Base-by-base conservation (phyloP, 371 early-diverging fungal species). In the Mortierella sp. region DNA sequence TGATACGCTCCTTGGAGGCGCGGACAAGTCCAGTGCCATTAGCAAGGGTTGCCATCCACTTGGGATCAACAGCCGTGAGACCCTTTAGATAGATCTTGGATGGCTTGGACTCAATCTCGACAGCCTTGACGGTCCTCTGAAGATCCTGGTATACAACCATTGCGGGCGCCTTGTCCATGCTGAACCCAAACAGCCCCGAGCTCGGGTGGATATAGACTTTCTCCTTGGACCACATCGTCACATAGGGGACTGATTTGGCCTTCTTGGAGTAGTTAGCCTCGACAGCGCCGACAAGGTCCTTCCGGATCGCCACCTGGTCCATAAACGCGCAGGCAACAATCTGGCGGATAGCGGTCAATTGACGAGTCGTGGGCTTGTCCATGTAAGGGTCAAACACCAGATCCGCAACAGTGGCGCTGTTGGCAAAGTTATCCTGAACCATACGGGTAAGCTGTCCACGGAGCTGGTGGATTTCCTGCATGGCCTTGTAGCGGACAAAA, bases 381-480 rank as follows among this genome's bases (percentile, higher is more conserved):
- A 97, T 90, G 64, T 89, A 89, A 31, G 94, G 91, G 31, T 86
- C 86, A 86, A 86, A 86, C 37, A 72, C 72, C 64, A 86, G 46
- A 44, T 74, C 71, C 5, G 82, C 48, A 3, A 86, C 80, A 24
- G 78, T 78, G 28, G 86, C 72, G 34, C 77, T 79, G 51, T 77
- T 89, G 0, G 94, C 93, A 79, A 93, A 95, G 77, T 93, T 91
- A 37, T 90, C 84, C 53, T 94, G 93, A 26, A 97, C 92, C 72
- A 98, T 88, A 40, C 93, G 92, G 1, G 96, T 95, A 57, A 99
- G 89, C 87, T 99, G 99, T 16, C 91, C 88, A 51, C 97, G 94
- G 46, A 99, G 91, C 86, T 97, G 95, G 59, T 93, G 93, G 70
- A 97, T 95, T 90, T 99, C 99, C 57, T 94, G 92, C 97, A 99